Percentiles rank a stretch among this genome's conserved stretches.
Evolutionary conservation across 2,329 filamentous ascomycete genomes (phyloP).

Genomic region (Helotiales sp.): DNA sequence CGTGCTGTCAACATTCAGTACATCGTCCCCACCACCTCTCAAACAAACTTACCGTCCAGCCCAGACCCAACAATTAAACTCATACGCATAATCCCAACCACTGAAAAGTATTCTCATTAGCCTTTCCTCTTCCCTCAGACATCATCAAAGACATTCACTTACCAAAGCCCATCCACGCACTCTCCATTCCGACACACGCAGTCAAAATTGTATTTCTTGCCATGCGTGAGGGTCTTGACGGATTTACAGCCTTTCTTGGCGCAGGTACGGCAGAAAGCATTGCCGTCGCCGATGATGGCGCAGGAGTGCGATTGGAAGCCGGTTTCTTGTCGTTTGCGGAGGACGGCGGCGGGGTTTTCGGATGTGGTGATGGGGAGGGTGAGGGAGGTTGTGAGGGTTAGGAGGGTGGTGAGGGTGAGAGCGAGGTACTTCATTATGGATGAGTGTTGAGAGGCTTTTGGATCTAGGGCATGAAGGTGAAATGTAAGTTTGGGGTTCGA

Average conservation of each 20-base stretch:
- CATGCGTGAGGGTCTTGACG: background rate
- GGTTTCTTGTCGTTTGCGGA: conserved; percentile 6
- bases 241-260: background rate
- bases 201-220: background rate
- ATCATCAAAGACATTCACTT: background rate
- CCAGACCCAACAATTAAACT: background rate
- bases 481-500: background rate
- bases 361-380: background rate
- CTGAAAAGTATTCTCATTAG: background rate
- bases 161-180: conserved; percentile 3
- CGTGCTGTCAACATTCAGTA: background rate
- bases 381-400: background rate
- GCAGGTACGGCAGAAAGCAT: conserved; percentile 1
- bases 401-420: background rate
- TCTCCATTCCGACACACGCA: conserved; percentile 5
- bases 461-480: too few species aligned
- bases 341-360: background rate
- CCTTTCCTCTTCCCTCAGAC: background rate
- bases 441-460: background rate
- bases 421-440: background rate
- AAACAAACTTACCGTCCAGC: conserved; percentile 3
- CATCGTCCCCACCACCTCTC: too few species aligned
- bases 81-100: conserved; percentile 1
- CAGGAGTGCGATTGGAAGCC: background rate
- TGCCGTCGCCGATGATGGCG: conserved; percentile 1